phyloP scores from a whole-genome alignment of 306 rosid genomes.

The Acmispon strigosus region DNA sequence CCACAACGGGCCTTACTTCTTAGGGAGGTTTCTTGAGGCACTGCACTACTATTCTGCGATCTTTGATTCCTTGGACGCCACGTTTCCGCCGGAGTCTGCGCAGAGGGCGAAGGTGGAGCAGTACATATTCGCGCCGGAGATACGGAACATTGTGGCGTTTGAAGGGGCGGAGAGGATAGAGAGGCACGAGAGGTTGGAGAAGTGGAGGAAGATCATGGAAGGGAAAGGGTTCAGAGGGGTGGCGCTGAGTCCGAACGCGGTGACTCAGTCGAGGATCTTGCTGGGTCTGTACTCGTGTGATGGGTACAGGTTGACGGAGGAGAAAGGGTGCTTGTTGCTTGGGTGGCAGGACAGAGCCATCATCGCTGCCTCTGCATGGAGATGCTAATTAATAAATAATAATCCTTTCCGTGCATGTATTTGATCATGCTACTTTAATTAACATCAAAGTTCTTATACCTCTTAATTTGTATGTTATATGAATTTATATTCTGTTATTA shows the following conservation, averaged over 20 bases:
- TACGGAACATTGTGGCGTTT: conserved; percentile 73
- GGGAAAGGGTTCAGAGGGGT: conserved; percentile 78
- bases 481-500: not conserved
- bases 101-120: conserved; percentile 95
- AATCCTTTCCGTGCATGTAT: not conserved
- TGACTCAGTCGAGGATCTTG: conserved; percentile 81
- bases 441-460: not conserved
- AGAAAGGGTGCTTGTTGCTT: conserved; percentile 75
- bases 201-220: conserved; percentile 90
- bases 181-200: conserved; percentile 85
- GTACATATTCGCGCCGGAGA: conserved; percentile 83
- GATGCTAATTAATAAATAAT: conserved; percentile 30
- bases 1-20: conserved; percentile 79
- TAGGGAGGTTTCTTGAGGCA: conserved; percentile 76
- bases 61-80: conserved; percentile 82
- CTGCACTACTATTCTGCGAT: conserved; percentile 80
- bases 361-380: conserved; percentile 92
- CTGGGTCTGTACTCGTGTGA: conserved; percentile 77
- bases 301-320: conserved; percentile 77
- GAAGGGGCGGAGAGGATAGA: conserved; percentile 70
- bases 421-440: too few species aligned
- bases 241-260: conserved; percentile 71
- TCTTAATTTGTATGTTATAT: not conserved
- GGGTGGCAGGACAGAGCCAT: conserved; percentile 85
- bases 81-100: conserved; percentile 66